Evolutionary conservation across 805 yeast genomes (phyloP).

Genomic region (Ogataea neopini): DNA sequence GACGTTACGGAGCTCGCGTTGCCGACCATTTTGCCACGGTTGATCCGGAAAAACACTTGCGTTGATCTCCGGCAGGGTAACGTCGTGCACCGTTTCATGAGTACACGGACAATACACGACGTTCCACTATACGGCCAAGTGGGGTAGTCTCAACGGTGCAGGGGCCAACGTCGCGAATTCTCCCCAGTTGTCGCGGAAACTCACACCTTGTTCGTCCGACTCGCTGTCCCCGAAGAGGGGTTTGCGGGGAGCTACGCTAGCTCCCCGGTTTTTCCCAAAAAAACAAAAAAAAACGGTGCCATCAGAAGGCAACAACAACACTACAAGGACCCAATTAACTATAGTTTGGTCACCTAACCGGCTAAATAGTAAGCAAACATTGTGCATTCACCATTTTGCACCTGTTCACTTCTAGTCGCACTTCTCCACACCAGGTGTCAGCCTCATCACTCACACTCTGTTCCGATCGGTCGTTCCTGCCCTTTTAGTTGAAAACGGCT

Average conservation of each 20-base stretch:
- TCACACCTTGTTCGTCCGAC: neutral
- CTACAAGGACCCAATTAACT: no score
- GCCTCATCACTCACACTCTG: no score
- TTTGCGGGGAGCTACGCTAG: neutral
- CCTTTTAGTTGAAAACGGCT: neutral
- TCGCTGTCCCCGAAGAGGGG: neutral
- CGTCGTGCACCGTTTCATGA: neutral
- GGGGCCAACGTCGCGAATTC: neutral
- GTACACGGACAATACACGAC: neutral
- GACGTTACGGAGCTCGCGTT: constrained; percentile 3
- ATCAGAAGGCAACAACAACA: no score
- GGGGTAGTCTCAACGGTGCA: constrained; percentile 2
- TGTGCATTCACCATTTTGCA: no score
- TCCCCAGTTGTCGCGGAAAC: neutral
- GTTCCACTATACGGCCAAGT: constrained; percentile 1
- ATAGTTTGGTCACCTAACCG: no score
- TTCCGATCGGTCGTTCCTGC: neutral
- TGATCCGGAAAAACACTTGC: constrained; percentile 1
- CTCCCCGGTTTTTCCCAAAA: constrained; percentile 7
- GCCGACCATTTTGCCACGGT: constrained; percentile 2
- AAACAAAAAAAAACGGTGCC: constrained; percentile 1
- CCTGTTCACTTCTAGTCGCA: no score
- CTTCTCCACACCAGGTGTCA: no score
- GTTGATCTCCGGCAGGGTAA: neutral
- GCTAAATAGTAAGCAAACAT: no score